A percentile compares a stretch with the other conserved stretches of the same genome.
Evolutionary conservation across 208 protist species (phyloP).

Genomic region (Leishmania lainsoni): DNA sequence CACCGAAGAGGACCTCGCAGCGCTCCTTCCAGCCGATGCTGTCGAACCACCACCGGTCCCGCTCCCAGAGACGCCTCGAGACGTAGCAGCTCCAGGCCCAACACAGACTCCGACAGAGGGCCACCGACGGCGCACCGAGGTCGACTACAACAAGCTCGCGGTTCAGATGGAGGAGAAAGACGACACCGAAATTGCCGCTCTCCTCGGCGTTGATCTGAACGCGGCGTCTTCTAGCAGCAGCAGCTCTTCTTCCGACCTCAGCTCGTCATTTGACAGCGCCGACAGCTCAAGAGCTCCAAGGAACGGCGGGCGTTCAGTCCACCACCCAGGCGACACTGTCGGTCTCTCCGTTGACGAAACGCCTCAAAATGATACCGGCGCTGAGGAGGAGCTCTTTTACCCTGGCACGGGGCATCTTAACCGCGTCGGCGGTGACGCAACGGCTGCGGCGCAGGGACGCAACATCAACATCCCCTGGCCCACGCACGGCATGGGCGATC

Average conservation of each 20-base stretch:
- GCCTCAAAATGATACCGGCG: not conserved
- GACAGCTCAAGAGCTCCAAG: not conserved
- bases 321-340: slow-evolving; percentile 52
- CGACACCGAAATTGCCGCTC: slow-evolving; percentile 48
- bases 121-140: slow-evolving; percentile 33
- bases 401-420: slow-evolving; percentile 89
- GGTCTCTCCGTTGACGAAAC: slow-evolving; percentile 56
- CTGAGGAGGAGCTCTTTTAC: slow-evolving; percentile 77
- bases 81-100: not conserved
- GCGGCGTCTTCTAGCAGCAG: slow-evolving; percentile 17
- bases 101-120: not conserved
- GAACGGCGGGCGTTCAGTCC: not conserved
- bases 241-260: not conserved
- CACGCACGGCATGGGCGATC: slow-evolving; percentile 85
- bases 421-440: slow-evolving; percentile 58
- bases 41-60: not conserved
- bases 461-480: slow-evolving; percentile 96
- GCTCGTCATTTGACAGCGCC: not conserved
- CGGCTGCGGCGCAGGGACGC: slow-evolving; percentile 67
- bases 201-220: slow-evolving; percentile 48
- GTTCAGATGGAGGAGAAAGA: slow-evolving; percentile 45
- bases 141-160: slow-evolving; percentile 76
- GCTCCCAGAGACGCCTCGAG: not conserved
- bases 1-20: slow-evolving; percentile 7
- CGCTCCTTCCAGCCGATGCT: not conserved